Conservation (phyloP, 257 asterid species). For the Lantana camara region DNA sequence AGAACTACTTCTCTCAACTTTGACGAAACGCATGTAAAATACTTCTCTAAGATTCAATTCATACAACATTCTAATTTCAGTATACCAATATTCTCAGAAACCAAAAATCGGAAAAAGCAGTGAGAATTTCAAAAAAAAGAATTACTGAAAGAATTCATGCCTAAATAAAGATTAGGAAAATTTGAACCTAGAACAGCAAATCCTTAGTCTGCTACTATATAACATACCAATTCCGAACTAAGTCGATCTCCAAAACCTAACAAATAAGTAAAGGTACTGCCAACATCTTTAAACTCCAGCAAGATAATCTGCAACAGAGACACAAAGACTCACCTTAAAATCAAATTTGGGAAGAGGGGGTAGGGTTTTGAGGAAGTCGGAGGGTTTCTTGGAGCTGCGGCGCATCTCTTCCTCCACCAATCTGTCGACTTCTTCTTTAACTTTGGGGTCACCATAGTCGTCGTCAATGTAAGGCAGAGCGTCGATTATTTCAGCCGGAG, state of each 20-base stretch:
- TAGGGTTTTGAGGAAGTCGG: constrained; percentile 90
- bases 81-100: constrained; percentile 8
- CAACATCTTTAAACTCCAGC: background rate
- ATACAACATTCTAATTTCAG: background rate
- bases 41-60: background rate
- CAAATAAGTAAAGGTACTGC: background rate
- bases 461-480: constrained; percentile 96
- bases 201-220: background rate
- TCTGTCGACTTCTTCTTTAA: constrained; percentile 87
- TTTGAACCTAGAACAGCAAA: background rate
- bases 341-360: constrained; percentile 71
- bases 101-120: background rate
- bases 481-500: constrained; percentile 65
- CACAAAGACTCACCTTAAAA: constrained; percentile 53
- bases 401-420: constrained; percentile 95
- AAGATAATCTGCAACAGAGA: constrained; percentile 4
- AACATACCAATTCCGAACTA: background rate
- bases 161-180: background rate
- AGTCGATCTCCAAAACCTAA: constrained; percentile 16
- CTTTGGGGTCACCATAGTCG: constrained; percentile 78
- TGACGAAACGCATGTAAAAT: background rate
- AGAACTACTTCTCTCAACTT: constrained; percentile 17
- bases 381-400: constrained; percentile 82
- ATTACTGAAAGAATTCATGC: background rate
- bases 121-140: background rate